Evolutionary conservation across 208 protist species (phyloP), one percentile per base, ranked within the genome.

Genomic region (Leishmania amazonensis): DNA sequence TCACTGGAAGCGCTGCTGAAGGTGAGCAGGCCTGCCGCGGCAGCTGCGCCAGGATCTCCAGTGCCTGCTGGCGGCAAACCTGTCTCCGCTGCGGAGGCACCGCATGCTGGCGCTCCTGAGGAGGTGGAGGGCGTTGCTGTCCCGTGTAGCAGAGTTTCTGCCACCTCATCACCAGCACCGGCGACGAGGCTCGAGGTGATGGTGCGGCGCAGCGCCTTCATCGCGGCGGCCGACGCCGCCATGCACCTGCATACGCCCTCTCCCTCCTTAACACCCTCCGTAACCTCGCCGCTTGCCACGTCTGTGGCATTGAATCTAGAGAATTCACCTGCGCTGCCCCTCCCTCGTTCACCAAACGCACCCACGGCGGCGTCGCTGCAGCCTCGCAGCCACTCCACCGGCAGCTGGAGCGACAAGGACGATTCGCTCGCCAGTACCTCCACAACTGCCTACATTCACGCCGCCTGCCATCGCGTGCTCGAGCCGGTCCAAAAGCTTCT

Each of bases 371-470:
- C 58, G 31, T 49, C 40, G 75, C 58, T 17, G 58, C 64, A 38
- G 42, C 9, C 31, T 24, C n/a, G 45, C 42, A 19, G 13, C 19
- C 51, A 19, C 64, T 62, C 64, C 64, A 28, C 57, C 3, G n/a
- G 76, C 35, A 78, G 58, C 72, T 81, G 81, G 57, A 68, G 35
- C 49, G 60, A 31, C 73, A 62, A 73, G 21, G 64, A 15, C 42
- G 74, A 15, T 40, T 85, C 60, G 3, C 24, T 67, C 7, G n/a
- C n/a, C 40, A 62, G 75, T 35, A 15, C 40, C 75, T 38, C 45
- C 54, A 78, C 76, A 7, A 75, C 81, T 13, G 38, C 31, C 24
- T 80, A 51, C 76, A 85, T 81, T 35, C 49, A 71, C 42, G 75
- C 81, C 17, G 57, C 81, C 21, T 77, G 76, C 47, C 65, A 38